These are phyloP conservation scores for Pleurostoma richardsiae DNA, from an alignment of 2,329 filamentous ascomycete species.

Conservation along the genomic window DNA sequence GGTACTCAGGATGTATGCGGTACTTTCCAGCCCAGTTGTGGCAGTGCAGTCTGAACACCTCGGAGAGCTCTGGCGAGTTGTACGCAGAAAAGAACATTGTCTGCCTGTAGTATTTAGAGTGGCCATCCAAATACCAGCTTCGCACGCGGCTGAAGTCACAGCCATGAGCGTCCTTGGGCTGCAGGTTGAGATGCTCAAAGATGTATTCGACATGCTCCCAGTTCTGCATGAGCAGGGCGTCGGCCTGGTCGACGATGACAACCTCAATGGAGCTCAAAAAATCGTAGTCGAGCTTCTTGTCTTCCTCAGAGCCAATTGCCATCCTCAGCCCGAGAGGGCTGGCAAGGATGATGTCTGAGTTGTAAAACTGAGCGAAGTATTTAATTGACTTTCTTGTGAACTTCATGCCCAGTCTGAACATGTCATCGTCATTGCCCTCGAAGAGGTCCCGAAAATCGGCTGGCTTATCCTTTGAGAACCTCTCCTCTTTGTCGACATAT, in stretches of 20 bases:
- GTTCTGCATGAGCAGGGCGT: constrained; percentile 94
- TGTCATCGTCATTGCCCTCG: constrained; percentile 92
- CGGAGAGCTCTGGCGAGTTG: constrained; percentile 82
- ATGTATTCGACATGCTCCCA: constrained; percentile 95
- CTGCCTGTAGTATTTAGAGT: constrained; percentile 76
- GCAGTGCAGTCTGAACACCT: constrained; percentile 70
- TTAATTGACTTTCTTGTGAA: constrained; percentile 96
- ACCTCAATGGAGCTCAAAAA: constrained; percentile 93
- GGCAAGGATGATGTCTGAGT: constrained; percentile 89
- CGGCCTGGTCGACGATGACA: constrained; percentile 84
- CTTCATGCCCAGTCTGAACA: constrained; percentile 93
- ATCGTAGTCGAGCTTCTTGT: constrained; percentile 68
- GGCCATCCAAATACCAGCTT: constrained; percentile 87
- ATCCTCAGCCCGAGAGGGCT: constrained; percentile 86
- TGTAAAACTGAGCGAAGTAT: constrained; percentile 93
- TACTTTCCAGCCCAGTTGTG: constrained; percentile 76
- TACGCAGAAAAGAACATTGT: constrained; percentile 78
- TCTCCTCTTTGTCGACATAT: constrained; percentile 65
- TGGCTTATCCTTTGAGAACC: constrained; percentile 68
- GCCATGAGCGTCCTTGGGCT: constrained; percentile 83
- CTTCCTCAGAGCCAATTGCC: constrained; percentile 74
- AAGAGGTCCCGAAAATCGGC: constrained; percentile 88
- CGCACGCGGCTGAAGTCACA: constrained; percentile 91
- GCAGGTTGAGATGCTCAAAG: constrained; percentile 84
- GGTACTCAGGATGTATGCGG: constrained; percentile 66